Conservation (phyloP, 139 green algal species). For the Pycnococcus provasolii region DNA sequence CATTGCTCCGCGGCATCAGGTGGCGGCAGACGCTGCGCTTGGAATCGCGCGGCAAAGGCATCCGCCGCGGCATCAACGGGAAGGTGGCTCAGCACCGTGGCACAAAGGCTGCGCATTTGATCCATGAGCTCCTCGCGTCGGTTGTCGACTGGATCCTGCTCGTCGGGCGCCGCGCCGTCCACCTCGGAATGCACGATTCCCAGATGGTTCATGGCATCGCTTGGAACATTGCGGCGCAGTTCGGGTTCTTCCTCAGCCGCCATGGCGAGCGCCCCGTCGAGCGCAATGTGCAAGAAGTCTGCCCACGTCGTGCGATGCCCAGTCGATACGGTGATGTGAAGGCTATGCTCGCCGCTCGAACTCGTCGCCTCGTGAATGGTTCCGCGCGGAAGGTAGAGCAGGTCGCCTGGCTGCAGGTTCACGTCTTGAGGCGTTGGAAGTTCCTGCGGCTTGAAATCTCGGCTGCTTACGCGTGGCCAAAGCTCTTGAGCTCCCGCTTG, state of each 20-base stretch:
- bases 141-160: not conserved
- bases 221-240: constrained; percentile 35
- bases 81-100: not conserved
- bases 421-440: constrained; percentile 13
- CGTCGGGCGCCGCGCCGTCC: not conserved
- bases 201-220: constrained; percentile 23
- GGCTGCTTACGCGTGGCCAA: not conserved
- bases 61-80: constrained; percentile 25
- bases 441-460: constrained; percentile 14
- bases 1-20: not conserved
- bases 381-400: constrained; percentile 60
- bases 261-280: constrained; percentile 37
- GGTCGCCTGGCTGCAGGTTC: constrained; percentile 44
- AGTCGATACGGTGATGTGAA: constrained; percentile 63
- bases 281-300: constrained; percentile 42
- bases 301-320: constrained; percentile 51
- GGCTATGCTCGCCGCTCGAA: constrained; percentile 28
- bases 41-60: constrained; percentile 20
- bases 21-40: constrained; percentile 11
- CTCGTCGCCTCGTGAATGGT: constrained; percentile 39
- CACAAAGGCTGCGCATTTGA: not conserved
- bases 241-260: constrained; percentile 30
- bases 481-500: constrained; percentile 7
- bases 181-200: constrained; percentile 19
- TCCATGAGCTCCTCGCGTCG: not conserved